Percentiles rank a stretch among this genome's conserved stretches.
phyloP scores from a whole-genome alignment of 108 stramenopile species.

The Thalassiosira profunda region DNA sequence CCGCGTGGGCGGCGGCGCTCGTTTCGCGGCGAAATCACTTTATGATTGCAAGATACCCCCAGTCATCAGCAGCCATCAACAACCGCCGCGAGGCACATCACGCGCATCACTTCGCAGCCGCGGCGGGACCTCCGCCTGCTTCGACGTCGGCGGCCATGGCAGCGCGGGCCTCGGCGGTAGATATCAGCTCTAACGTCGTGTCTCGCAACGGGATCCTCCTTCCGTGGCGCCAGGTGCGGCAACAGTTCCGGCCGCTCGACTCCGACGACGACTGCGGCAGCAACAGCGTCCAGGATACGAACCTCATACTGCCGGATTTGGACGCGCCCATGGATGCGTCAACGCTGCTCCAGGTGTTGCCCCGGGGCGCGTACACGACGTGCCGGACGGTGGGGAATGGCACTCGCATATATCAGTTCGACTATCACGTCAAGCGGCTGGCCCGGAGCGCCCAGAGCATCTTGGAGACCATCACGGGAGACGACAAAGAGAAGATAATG shows the following conservation, averaged over 20 bases:
- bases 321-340: conserved; percentile 19
- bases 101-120: too few relatives aligned
- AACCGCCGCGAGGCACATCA: too few relatives aligned
- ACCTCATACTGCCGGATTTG: background rate
- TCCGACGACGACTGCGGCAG: background rate
- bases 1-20: too few relatives aligned
- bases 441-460: conserved; percentile 20
- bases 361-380: conserved; percentile 42
- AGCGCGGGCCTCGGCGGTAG: too few relatives aligned
- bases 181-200: too few relatives aligned
- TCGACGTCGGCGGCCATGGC: too few relatives aligned
- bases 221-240: conserved; percentile 16
- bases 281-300: background rate
- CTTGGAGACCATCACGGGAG: conserved; percentile 9
- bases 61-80: too few relatives aligned
- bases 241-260: background rate
- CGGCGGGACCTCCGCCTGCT: too few relatives aligned
- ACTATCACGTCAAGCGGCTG: conserved; percentile 38
- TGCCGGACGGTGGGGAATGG: conserved; percentile 37
- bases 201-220: conserved; percentile 19
- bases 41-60: too few relatives aligned
- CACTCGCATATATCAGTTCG: conserved; percentile 38
- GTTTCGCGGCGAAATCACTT: too few relatives aligned
- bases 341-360: conserved; percentile 25
- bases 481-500: background rate